A percentile compares a stretch with the other conserved stretches of the same genome.
Conservation (phyloP, 2,329 filamentous ascomycete species). For the Fusarium sp. region DNA sequence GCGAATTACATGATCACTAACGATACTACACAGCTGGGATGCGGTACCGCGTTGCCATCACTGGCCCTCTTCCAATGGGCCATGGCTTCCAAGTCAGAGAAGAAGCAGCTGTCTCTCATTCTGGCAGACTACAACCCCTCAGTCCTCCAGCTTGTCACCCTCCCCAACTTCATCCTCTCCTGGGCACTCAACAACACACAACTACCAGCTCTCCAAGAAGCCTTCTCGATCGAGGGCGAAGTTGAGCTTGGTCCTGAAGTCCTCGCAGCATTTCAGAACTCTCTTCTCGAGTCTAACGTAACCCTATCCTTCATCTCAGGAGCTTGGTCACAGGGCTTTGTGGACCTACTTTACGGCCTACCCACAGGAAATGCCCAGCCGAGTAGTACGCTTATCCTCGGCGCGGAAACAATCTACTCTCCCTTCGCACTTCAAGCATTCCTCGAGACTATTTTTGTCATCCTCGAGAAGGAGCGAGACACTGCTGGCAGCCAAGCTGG, state of each 20-base stretch:
- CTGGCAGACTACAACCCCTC: conserved; percentile 82
- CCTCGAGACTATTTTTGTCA: conserved; percentile 67
- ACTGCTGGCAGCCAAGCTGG: conserved; percentile 56
- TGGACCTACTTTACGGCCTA: conserved; percentile 61
- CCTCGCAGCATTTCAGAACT: conserved; percentile 63
- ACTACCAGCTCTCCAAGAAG: conserved; percentile 52
- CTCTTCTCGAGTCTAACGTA: conserved; percentile 60
- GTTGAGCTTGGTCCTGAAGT: conserved; percentile 69
- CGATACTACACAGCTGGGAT: conserved; percentile 67
- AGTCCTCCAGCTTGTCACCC: conserved; percentile 77
- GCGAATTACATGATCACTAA: conserved; percentile 23
- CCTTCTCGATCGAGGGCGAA: conserved; percentile 64
- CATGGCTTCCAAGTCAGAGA: conserved; percentile 34
- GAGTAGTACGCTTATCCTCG: conserved; percentile 64
- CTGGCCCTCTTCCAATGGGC: conserved; percentile 73
- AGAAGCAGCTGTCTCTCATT: conserved; percentile 62
- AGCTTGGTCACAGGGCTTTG: conserved; percentile 73
- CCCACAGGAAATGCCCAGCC: conserved; percentile 17
- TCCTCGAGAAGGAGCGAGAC: conserved; percentile 59
- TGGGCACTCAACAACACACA: conserved; percentile 63
- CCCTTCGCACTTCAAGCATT: conserved; percentile 74
- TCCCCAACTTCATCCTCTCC: conserved; percentile 78
- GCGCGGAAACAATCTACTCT: conserved; percentile 84
- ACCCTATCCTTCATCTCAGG: conserved; percentile 74
- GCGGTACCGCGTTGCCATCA: conserved; percentile 77